Base-by-base conservation (phyloP, 805 yeast species). In the Starmerella kuoi region DNA sequence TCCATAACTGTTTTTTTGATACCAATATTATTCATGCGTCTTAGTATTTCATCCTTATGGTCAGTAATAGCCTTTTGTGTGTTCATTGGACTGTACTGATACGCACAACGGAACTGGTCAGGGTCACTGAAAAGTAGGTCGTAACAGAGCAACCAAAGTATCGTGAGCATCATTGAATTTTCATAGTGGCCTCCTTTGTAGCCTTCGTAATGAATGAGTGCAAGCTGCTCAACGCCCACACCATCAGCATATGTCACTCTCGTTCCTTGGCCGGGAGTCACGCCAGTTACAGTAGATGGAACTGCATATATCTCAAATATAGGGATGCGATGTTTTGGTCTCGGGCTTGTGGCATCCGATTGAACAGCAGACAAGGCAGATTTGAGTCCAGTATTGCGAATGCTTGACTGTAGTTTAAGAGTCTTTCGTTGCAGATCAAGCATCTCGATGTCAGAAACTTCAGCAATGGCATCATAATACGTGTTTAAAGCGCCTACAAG, bases 181-280 rank as follows among this genome's bases (percentile, higher is more conserved):
- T 63, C 67, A 21, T 54, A 56, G 44, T 63, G 67, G 21, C 55
- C 58, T 6, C 67, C 66, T 15, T 42, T 31, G 55, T 57, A 63
- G 2, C 61, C 63, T 5, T 35, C 43, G 44, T 63, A 63, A 28
- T 59, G 48, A 7, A 41, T 34, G 18, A 61, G 45, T 5, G 65
- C 63, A n/a, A 54, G 47, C 30, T 54, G 54, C 44, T 63, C 67
- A 2, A 63, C 67, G 3, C 45, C 33, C 18, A 48, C 27, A 2
- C 47, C 51, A 14, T 47, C 39, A 2, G 19, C 51, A 24, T 48
- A 48, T 11, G 23, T 19, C 5, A 48, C 39, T 8, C 47, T 41
- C 11, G 41, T 37, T 7, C 50, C 42, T 2, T 42, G 43, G 8
- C 44, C 43, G 7, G 40, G 28, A 8, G 21, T 19, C 14, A 36